These are phyloP conservation scores for Avena eriantha DNA, from an alignment of 176 grass and related monocot species.

Conservation along the genomic window DNA sequence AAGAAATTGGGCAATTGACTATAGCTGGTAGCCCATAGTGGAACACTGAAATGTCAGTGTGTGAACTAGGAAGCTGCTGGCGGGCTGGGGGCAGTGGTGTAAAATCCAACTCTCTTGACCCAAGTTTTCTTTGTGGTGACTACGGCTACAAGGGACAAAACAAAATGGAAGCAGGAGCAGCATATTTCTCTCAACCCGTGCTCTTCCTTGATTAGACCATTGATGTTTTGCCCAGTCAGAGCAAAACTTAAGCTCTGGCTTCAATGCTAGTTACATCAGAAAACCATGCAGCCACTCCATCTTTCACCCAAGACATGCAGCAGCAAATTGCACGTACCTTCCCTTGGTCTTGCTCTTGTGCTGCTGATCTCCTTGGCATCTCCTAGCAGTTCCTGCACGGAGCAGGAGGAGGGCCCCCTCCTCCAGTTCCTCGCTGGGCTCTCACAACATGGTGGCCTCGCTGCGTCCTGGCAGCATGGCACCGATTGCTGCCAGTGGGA, in stretches of 20 bases:
- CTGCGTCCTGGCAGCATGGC: slow-evolving; percentile 25
- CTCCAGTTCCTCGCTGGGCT: slow-evolving; percentile 43
- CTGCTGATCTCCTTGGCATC: slow-evolving; percentile 35
- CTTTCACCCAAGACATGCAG: neutral
- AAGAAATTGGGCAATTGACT: slow-evolving; percentile 15
- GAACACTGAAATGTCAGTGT: neutral
- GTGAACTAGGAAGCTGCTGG: slow-evolving; percentile 4
- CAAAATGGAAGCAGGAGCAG: neutral
- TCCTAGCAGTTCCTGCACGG: slow-evolving; percentile 26
- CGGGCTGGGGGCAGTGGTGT: neutral
- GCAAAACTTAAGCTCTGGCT: neutral
- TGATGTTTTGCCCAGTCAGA: neutral
- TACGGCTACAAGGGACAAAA: neutral
- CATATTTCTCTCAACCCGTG: neutral
- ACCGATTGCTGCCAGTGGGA: slow-evolving; percentile 55
- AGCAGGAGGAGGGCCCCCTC: slow-evolving; percentile 46
- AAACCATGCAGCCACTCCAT: slow-evolving; percentile 38
- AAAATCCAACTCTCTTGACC: slow-evolving; percentile 17
- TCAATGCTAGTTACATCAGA: slow-evolving; percentile 25
- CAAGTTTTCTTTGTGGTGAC: neutral
- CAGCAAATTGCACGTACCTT: neutral
- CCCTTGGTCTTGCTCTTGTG: neutral
- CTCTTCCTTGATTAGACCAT: slow-evolving; percentile 28
- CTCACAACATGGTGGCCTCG: neutral
- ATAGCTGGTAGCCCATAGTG: neutral